Evolutionary conservation across 345 rosid species (phyloP).

Genomic region (Pistacia vera): DNA sequence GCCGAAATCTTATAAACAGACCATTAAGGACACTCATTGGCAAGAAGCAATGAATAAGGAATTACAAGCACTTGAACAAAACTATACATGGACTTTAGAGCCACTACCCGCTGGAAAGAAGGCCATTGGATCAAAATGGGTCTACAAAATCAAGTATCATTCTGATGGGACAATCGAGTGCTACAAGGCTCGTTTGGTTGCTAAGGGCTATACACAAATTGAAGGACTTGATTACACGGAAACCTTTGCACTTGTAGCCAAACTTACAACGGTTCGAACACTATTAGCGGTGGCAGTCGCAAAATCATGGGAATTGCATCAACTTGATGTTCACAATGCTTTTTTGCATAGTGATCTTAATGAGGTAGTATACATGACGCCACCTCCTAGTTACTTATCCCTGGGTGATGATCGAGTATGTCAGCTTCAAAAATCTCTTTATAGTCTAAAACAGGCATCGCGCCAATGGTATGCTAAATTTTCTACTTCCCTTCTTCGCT

Average conservation of each 20-base stretch:
- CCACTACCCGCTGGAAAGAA: background rate
- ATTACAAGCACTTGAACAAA: background rate
- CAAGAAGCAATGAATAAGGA: background rate
- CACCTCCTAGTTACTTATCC: background rate
- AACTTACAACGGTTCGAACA: too few relatives aligned
- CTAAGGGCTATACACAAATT: too few relatives aligned
- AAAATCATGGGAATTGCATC: too few relatives aligned
- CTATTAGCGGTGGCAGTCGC: background rate
- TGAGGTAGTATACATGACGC: too few relatives aligned
- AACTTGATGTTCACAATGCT: too few relatives aligned
- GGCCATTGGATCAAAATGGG: background rate
- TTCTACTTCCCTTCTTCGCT: background rate
- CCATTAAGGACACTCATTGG: background rate
- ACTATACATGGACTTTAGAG: background rate
- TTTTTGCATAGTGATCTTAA: too few relatives aligned
- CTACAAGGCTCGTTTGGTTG: too few relatives aligned
- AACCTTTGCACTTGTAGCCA: too few relatives aligned
- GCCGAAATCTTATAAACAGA: background rate
- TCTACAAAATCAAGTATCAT: too few relatives aligned
- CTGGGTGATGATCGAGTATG: background rate
- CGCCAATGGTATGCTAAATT: conserved; percentile 15
- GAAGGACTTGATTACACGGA: too few relatives aligned
- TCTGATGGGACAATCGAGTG: too few relatives aligned
- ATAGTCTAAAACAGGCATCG: background rate
- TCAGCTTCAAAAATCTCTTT: conserved; percentile 17